Conservation (phyloP, 1,139 yeast genomes). For the Taphrina pruni region DNA sequence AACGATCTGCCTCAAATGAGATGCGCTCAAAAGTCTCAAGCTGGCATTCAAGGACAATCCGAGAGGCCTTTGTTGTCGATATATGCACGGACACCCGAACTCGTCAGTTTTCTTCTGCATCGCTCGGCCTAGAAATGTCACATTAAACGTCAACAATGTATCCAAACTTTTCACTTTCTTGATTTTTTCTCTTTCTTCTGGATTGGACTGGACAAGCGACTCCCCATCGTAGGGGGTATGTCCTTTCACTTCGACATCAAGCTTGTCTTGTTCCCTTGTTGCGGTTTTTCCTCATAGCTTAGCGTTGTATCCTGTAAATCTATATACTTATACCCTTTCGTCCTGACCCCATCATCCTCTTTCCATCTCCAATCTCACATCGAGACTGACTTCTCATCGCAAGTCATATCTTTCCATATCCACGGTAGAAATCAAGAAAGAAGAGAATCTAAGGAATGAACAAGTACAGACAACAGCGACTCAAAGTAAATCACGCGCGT, state of each 20-base stretch:
- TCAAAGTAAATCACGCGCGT: background rate
- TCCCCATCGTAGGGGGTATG: too few relatives aligned
- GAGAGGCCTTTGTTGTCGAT: background rate
- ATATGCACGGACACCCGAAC: background rate
- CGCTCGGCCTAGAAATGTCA: background rate
- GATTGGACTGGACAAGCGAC: too few relatives aligned
- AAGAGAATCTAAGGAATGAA: background rate
- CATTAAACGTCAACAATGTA: slow-evolving; percentile 1
- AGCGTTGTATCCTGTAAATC: background rate
- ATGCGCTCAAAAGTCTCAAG: too few relatives aligned
- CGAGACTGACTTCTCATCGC: background rate
- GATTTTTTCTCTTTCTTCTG: background rate
- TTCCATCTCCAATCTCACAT: background rate
- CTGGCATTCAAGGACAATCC: background rate
- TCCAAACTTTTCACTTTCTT: background rate
- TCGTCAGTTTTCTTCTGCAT: background rate
- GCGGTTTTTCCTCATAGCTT: background rate
- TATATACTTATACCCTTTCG: background rate
- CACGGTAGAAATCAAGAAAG: too few relatives aligned
- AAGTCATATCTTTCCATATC: too few relatives aligned
- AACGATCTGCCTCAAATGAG: too few relatives aligned
- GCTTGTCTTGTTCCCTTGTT: too few relatives aligned
- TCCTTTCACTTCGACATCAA: too few relatives aligned
- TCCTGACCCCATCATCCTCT: background rate
- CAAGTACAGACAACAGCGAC: background rate